Percentiles rank a stretch among this genome's conserved stretches.
phyloP scores from a whole-genome alignment of 1,139 yeast genomes.

The Debaryomyces coudertii region DNA sequence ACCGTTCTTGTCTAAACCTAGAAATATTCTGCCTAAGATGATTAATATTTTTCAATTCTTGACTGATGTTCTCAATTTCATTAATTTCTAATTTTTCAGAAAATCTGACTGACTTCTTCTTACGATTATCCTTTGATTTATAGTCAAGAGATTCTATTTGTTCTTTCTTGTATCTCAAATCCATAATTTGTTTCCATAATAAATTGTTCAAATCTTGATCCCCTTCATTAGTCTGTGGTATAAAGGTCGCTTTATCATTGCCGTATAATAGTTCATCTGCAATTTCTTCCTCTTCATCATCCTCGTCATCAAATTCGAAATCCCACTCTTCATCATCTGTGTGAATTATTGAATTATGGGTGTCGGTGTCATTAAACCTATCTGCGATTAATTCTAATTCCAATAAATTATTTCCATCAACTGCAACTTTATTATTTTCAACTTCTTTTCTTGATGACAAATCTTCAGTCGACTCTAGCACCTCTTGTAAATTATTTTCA shows the following conservation, averaged over 20 bases:
- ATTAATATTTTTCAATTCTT: constrained; percentile 41
- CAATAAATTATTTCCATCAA: constrained; percentile 32
- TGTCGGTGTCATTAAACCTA: constrained; percentile 47
- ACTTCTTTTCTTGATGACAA: background rate
- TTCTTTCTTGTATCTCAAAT: constrained; percentile 22
- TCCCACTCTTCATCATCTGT: constrained; percentile 48
- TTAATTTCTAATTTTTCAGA: constrained; percentile 56
- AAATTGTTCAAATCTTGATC: constrained; percentile 19
- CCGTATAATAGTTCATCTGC: constrained; percentile 33
- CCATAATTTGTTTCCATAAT: constrained; percentile 36
- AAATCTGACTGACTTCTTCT: constrained; percentile 53
- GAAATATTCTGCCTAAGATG: constrained; percentile 23
- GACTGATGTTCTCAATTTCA: constrained; percentile 61
- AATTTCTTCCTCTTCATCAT: constrained; percentile 29
- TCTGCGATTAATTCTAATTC: constrained; percentile 55
- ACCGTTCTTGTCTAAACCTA: constrained; percentile 29
- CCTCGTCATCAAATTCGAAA: constrained; percentile 33
- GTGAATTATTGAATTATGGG: constrained; percentile 29
- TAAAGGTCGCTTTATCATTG: constrained; percentile 18
- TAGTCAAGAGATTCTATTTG: background rate
- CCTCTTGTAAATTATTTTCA: constrained; percentile 18
- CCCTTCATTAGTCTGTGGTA: constrained; percentile 11
- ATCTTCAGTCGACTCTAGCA: constrained; percentile 1
- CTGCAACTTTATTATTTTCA: constrained; percentile 13
- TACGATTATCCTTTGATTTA: constrained; percentile 4